Evolutionary conservation across 805 yeast species (phyloP).

Genomic region (Hanseniaspora lindneri): DNA sequence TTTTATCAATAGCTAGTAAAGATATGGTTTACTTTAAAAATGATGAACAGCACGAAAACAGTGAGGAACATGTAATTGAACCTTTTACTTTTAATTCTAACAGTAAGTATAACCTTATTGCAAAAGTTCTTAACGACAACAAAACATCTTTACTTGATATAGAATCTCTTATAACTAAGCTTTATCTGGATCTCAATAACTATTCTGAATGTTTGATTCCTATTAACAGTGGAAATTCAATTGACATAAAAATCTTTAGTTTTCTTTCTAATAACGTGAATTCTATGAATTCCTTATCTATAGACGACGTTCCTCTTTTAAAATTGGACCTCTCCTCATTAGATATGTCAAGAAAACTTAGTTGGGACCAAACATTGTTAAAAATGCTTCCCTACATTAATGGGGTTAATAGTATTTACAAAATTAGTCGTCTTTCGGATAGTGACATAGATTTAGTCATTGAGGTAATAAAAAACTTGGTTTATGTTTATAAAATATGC

Average conservation of each 20-base stretch:
- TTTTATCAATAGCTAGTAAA: slow-evolving; percentile 47
- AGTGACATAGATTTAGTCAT: slow-evolving; percentile 68
- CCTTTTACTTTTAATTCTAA: slow-evolving; percentile 5
- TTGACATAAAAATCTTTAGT: slow-evolving; percentile 90
- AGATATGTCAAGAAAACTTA: slow-evolving; percentile 48
- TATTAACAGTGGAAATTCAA: slow-evolving; percentile 74
- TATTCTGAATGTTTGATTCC: slow-evolving; percentile 95
- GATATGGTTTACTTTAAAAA: slow-evolving; percentile 30
- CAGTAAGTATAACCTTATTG: background rate
- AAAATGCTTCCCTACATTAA: slow-evolving; percentile 75
- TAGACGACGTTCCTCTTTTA: slow-evolving; percentile 86
- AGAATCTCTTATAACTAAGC: slow-evolving; percentile 69
- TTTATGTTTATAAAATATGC: slow-evolving; percentile 72
- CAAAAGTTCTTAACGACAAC: background rate
- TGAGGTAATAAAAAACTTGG: slow-evolving; percentile 79
- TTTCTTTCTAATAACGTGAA: slow-evolving; percentile 44
- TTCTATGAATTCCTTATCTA: slow-evolving; percentile 60
- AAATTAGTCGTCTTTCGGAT: slow-evolving; percentile 66
- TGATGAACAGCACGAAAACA: slow-evolving; percentile 7
- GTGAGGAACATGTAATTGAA: slow-evolving; percentile 16
- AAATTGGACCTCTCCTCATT: slow-evolving; percentile 61
- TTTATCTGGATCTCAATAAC: slow-evolving; percentile 87
- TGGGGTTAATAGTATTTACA: slow-evolving; percentile 72
- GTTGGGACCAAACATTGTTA: slow-evolving; percentile 96
- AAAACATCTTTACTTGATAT: slow-evolving; percentile 13